Evolutionary conservation across 805 yeast genomes (phyloP), one percentile per base, ranked within the genome.

Genomic region (Tetrapisispora iriomotensis): DNA sequence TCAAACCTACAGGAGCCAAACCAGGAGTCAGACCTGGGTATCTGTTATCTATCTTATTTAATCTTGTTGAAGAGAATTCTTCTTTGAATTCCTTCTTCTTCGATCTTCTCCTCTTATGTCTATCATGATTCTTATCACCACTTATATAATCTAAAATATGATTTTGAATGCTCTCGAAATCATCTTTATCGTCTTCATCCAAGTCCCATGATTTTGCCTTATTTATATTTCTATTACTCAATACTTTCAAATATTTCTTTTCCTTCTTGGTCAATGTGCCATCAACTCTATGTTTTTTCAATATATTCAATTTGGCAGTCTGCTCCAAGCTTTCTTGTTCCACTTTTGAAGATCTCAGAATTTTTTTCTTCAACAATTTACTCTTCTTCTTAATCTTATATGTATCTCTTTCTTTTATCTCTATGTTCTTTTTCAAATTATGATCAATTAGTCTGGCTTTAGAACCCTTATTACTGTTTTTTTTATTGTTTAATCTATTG

Each of bases 21-120:
- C 94, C 94, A 1, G 92, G 94, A 0, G 94, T 83, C 40, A 83
- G 66, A 21, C 92, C 90, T 29, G 83, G 62, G 43, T 60, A 67
- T 21, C 60, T 58, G 37, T 55, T 54, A 39, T 51, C 60, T 22
- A 39, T 31, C 32, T 44, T 34, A 12, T 20, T 12, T 22, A 22
- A 23, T 5, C 12, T 21, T 19, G 14, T 13, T 8, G 20, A 18
- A 5, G 22, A 3, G 28, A 44, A 32, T 4, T 51, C 48, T 42
- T 54, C 60, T 31, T 49, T 51, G 41, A 56, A 60, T 31, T 47
- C 65, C 59, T 57, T 54, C 15, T 38, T 42, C 36, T 44, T 56
- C 13, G 44, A 32, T 39, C 49, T 47, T 42, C 56, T 53, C 20
- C 50, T 53, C 34, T 61, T 60, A 31, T 58, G 54, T 49, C 62